These are phyloP conservation scores for Daldinia eschscholtzii DNA, from an alignment of 2,329 filamentous ascomycete species.

Conservation along the genomic window DNA sequence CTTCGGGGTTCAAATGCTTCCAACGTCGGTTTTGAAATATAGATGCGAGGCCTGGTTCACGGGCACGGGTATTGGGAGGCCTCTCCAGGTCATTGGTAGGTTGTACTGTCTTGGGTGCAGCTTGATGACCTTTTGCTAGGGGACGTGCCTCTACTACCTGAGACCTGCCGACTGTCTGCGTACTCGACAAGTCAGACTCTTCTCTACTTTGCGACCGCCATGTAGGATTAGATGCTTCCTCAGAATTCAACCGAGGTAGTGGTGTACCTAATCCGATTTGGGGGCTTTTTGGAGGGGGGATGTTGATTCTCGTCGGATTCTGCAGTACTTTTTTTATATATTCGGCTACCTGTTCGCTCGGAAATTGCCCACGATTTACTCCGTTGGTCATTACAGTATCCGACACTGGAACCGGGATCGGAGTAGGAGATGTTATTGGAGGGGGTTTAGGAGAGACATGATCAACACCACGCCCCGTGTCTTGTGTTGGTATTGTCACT, in stretches of 20 bases:
- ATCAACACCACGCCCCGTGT: neutral
- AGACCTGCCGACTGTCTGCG: neutral
- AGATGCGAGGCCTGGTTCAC: constrained; percentile 5
- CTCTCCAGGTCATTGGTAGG: neutral
- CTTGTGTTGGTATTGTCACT: neutral
- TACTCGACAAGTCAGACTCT: constrained; percentile 3
- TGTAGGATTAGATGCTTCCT: neutral
- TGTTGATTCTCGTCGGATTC: neutral
- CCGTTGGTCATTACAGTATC: constrained; percentile 3
- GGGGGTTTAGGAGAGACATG: neutral
- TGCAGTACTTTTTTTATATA: neutral
- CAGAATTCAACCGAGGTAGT: neutral
- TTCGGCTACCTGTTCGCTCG: constrained; percentile 8
- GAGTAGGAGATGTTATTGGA: neutral
- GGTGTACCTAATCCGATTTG: neutral
- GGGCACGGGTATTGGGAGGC: neutral
- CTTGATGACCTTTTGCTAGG: neutral
- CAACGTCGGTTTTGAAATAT: constrained; percentile 17
- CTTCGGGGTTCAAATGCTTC: constrained; percentile 27
- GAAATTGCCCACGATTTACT: neutral
- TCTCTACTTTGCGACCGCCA: neutral
- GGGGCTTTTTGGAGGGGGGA: neutral
- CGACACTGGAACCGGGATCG: neutral
- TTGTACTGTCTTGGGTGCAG: neutral
- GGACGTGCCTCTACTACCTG: neutral